Base-by-base conservation (phyloP, 768 basidiomycete species). In the Mrakia frigida region DNA sequence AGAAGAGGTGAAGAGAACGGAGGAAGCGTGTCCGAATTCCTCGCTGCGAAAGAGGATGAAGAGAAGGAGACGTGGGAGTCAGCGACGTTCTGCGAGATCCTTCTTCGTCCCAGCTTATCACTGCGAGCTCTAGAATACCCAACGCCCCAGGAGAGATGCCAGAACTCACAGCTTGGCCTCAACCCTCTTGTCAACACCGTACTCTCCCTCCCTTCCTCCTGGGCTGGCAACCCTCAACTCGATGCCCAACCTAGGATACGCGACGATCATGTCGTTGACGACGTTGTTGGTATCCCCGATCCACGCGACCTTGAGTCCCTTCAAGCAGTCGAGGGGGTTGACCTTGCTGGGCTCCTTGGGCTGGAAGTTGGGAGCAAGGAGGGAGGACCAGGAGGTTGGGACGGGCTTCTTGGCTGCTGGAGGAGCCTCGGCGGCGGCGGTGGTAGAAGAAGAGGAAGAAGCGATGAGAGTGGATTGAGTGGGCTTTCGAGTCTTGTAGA, bases 271-370 rank as follows among this genome's bases (percentile, higher is more conserved):
- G 83, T 98, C 97, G 83, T 98, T 92, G 75, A 97, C 86, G 69
- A 99, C 93, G 81, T 98, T 99, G 68, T 94, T 91, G 33, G 90
- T 90, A 84, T 98, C 96, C 11, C 96, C 96, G 74, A 98, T 88
- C 83, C 94, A 99, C 13, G 94, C 91, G 72, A 98, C 85, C 0
- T 94, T 98, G 75, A 98, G 87, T 0, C 94, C 90, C 1, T 87
- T 88, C 37, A 98, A 86, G n/a, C 80, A 77, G 0, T 84, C 83
- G 3, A 88, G 85, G 1, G 91, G 85, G 75, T 80, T 78, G 21
- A 68, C 74, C 76, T 71, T 76, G 61, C 59, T 63, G 14, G 46
- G 41, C 3, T 71, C 63, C 50, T 35, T 28, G 9, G 73, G 65
- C 63, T 68, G 65, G 28, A 65, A 53, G 65, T 74, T 43, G 37